Evolutionary conservation across 1,284 basidiomycete species (phyloP), one percentile per base, ranked within the genome.

Genomic region (Peniophora sp.): DNA sequence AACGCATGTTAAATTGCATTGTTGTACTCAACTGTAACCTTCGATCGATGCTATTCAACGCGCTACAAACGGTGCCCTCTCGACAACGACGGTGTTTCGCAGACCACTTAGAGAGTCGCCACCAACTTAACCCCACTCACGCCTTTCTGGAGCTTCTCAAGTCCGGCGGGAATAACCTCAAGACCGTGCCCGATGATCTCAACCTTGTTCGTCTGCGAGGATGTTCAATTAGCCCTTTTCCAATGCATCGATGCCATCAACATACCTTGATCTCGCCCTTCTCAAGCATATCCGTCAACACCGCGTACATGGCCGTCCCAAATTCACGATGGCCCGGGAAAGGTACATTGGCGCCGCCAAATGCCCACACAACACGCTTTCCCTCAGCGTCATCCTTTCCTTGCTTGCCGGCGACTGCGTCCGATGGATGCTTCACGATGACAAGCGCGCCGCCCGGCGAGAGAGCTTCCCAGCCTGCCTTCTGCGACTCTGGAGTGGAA

Each of bases 281-380:
- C 23, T 45, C 43, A 10, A 45, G 23, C 20, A 45, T 22, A 3
- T 15, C 43, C 43, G 43, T 69, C 43, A 45, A 22, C 18, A 15
- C 20, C 18, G 12, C 22, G 23, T 45, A 45, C 35, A 61, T 24
- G 17, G 35, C 56, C 11, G 51, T 36, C 18, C 63, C 60, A 44
- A 71, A 50, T 27, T 52, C 37, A 18, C 57, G 54, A 51, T 66
- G 65, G 9, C 47, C 44, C 34, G n/a, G n/a, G n/a, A n/a, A n/a
- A n/a, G 58, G 51, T 3, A 27, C 15, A 52, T 63, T 55, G 3
- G 62, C 60, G 34, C 27, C 60, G 3, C 62, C 69, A 37, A 59
- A 59, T 12, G 68, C 62, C 8, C 52, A 36, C 24, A 63, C 36
- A 2, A 60, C 48, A 10, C 47, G 15, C 37, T n/a, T 41, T 5